Evolutionary conservation across 352 stramenopile genomes (phyloP), one percentile per base, ranked within the genome.

Genomic region (Phytophthora pinifolia): DNA sequence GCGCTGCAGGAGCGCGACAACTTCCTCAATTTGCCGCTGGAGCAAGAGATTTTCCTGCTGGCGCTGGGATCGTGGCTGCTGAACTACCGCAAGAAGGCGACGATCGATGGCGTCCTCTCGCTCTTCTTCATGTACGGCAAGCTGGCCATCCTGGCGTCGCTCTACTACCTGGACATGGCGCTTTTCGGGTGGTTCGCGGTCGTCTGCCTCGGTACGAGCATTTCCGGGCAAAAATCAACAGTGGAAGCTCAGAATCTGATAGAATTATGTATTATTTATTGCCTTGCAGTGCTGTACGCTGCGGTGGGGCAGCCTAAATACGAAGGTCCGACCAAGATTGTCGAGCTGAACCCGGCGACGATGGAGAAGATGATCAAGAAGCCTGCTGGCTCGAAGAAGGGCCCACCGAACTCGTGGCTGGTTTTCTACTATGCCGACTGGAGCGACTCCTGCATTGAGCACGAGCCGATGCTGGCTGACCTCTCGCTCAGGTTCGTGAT

Each of bases 31-130:
- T 64, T 89, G 41, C 70, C 79, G 31, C 48, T 80, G 36, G 81
- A 92, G 42, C 70, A 88, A 35, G 79, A 92, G 48, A 83, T 92
- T 52, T 72, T 88, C 10, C 20, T 88, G 53, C 47, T 92, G n/a
- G 71, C 80, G 17, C 18, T 70, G 22, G 73, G 65, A 7, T 77
- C 79, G 20, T 82, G 74, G 48, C 43, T 76, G 34, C 59, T 92
- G 15, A 92, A 89, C 62, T 88, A 85, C 59, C 81, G 78, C 56
- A 92, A 89, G 67, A 86, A 87, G 53, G 73, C 81, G 44, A 89
- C 81, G 29, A 48, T 67, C 12, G 81, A 92, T 25, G 81, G 76
- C 22, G 67, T 84, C 49, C 41, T 89, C 32, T 58, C 79, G n/a
- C 70, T 86, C 46, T 70, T 87, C 46, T 86, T 88, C 58, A 63